Evolutionary conservation across 108 stramenopile species (phyloP).

Genomic region (Chaetoceros tenuissimus): DNA sequence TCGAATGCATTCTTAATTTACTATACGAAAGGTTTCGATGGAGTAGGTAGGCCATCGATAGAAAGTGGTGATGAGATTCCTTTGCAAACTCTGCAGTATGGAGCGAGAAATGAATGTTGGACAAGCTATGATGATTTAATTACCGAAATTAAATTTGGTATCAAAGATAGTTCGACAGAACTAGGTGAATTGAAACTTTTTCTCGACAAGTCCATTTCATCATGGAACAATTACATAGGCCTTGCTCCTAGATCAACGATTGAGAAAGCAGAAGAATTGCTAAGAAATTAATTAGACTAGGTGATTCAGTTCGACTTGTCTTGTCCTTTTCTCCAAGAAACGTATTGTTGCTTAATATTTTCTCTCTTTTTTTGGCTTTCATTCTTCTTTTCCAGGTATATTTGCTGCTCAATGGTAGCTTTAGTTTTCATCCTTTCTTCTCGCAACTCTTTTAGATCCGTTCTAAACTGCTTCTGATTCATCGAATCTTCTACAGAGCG

Average conservation of each 20-base stretch:
- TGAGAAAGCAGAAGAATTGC: too few species aligned
- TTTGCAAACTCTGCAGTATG: slow-evolving; percentile 66
- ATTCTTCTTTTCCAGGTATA: too few species aligned
- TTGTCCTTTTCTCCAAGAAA: too few species aligned
- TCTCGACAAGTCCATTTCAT: not conserved
- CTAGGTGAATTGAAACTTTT: not conserved
- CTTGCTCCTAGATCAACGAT: not conserved
- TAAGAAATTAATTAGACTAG: too few species aligned
- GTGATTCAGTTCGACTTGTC: too few species aligned
- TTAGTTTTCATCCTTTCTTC: too few species aligned
- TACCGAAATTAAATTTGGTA: slow-evolving; percentile 43
- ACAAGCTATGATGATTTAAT: slow-evolving; percentile 51
- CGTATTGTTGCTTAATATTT: too few species aligned
- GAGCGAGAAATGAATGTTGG: slow-evolving; percentile 76
- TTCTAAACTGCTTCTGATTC: too few species aligned
- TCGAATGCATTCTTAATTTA: slow-evolving; percentile 84
- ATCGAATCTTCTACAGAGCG: too few species aligned
- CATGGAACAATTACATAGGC: not conserved
- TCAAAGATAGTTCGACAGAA: not conserved
- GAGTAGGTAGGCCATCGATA: slow-evolving; percentile 51
- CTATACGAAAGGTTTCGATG: slow-evolving; percentile 82
- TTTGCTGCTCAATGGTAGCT: too few species aligned
- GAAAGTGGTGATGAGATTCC: slow-evolving; percentile 35
- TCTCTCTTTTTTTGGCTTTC: too few species aligned
- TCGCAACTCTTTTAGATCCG: too few species aligned